Conservation (phyloP, 352 stramenopile species). For the Phytopythium cucurbitacearum region DNA sequence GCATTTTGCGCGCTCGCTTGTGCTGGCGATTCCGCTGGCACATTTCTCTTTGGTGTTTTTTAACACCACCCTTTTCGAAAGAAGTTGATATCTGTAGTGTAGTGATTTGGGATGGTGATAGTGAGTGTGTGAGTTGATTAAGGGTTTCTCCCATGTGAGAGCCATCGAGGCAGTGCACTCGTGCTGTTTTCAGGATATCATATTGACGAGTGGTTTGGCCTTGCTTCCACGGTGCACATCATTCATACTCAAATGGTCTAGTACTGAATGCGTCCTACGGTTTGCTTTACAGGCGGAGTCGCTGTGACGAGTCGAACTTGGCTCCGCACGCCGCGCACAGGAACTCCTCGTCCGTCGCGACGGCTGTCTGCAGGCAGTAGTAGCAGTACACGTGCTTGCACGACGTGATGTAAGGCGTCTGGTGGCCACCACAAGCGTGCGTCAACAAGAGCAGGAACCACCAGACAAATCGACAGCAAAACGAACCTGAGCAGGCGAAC, state of each 20-base stretch:
- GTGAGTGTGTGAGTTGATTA: not conserved
- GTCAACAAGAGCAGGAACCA: no score
- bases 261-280: not conserved
- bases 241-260: no score
- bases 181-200: no score
- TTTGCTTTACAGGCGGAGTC: constrained; percentile 29
- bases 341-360: constrained; percentile 67
- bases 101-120: not conserved
- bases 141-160: not conserved
- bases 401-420: constrained; percentile 86
- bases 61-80: constrained; percentile 73
- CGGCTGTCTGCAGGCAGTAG: constrained; percentile 78
- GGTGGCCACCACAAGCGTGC: not conserved
- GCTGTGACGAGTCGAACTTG: constrained; percentile 63
- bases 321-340: constrained; percentile 55
- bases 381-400: constrained; percentile 87
- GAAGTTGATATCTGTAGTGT: constrained; percentile 15
- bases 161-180: no score
- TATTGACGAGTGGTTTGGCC: no score
- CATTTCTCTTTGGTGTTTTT: constrained; percentile 73
- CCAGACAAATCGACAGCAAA: not conserved
- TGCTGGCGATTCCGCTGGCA: constrained; percentile 3
- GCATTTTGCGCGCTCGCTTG: not conserved
- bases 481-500: constrained; percentile 44
- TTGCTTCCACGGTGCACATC: no score